A percentile compares a stretch with the other conserved stretches of the same genome.
Conservation (phyloP, 202 grass and related monocot species). For the Digitaria exilis region DNA sequence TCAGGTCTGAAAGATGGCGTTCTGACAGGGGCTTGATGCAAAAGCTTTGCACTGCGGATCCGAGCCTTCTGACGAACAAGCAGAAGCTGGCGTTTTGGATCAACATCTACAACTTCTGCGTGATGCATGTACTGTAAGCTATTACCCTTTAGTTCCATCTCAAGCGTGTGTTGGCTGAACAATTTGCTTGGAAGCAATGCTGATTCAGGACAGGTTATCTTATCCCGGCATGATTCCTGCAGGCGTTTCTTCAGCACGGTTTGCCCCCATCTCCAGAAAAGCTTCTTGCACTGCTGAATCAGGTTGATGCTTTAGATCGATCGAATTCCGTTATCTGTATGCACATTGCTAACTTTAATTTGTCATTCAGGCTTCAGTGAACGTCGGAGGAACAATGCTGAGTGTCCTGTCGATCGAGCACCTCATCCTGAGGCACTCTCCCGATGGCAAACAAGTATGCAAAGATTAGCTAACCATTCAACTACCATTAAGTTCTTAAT, state of each 20-base stretch:
- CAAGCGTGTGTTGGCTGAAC: neutral
- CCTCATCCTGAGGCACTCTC: slow-evolving; percentile 76
- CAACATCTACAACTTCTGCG: slow-evolving; percentile 96
- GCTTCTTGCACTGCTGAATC: slow-evolving; percentile 70
- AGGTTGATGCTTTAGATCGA: slow-evolving; percentile 34
- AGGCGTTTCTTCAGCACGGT: slow-evolving; percentile 91
- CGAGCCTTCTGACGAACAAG: slow-evolving; percentile 78
- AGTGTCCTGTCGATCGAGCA: slow-evolving; percentile 78
- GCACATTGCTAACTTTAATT: neutral
- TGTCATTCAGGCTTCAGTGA: slow-evolving; percentile 63
- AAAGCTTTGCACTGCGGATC: slow-evolving; percentile 53
- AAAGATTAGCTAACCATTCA: neutral
- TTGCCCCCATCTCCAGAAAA: slow-evolving; percentile 75
- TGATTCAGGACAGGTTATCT: neutral
- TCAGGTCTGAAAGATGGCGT: slow-evolving; percentile 19
- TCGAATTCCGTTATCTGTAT: neutral
- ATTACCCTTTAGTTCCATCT: neutral
- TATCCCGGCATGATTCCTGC: neutral
- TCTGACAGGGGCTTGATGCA: slow-evolving; percentile 64
- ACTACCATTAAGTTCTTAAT: neutral
- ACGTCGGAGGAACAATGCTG: slow-evolving; percentile 73
- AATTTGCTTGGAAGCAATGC: neutral
- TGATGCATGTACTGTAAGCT: slow-evolving; percentile 84
- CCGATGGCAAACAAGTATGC: slow-evolving; percentile 51
- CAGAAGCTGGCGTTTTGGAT: slow-evolving; percentile 94